phyloP scores from a whole-genome alignment of 1,284 basidiomycete species.

The Naganishia cerealis region DNA sequence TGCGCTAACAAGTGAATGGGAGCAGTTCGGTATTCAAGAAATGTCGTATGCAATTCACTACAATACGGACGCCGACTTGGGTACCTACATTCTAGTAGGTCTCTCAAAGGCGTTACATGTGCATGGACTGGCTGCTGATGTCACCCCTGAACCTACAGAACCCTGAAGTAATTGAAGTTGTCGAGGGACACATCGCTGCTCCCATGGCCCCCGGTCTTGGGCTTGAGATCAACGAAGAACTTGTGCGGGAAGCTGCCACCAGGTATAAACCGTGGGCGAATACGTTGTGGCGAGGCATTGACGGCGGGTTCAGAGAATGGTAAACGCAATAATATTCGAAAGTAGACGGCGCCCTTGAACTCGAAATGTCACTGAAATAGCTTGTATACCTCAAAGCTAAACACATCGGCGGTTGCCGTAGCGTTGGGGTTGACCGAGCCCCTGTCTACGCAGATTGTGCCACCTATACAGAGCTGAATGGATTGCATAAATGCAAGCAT shows the following conservation, averaged over 20 bases:
- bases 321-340: slow-evolving; percentile 39
- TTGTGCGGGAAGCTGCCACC: slow-evolving; percentile 59
- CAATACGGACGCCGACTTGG: slow-evolving; percentile 30
- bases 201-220: slow-evolving; percentile 67
- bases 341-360: background rate
- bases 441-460: no score
- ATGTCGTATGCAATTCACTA: slow-evolving; percentile 59
- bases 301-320: slow-evolving; percentile 62
- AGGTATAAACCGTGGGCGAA: slow-evolving; percentile 60
- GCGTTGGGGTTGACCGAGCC: no score
- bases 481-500: no score
- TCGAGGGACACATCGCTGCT: slow-evolving; percentile 63
- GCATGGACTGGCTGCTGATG: background rate
- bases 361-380: no score
- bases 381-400: no score
- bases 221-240: slow-evolving; percentile 66
- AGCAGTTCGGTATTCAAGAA: slow-evolving; percentile 62
- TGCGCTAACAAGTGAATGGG: background rate
- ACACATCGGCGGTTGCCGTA: no score
- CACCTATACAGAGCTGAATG: no score
- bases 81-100: slow-evolving; percentile 32
- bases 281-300: slow-evolving; percentile 63
- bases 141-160: slow-evolving; percentile 46
- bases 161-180: slow-evolving; percentile 63
- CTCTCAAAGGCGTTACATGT: background rate